Conservation (phyloP, 2,329 filamentous ascomycete species). For the Aspergillus sp. region DNA sequence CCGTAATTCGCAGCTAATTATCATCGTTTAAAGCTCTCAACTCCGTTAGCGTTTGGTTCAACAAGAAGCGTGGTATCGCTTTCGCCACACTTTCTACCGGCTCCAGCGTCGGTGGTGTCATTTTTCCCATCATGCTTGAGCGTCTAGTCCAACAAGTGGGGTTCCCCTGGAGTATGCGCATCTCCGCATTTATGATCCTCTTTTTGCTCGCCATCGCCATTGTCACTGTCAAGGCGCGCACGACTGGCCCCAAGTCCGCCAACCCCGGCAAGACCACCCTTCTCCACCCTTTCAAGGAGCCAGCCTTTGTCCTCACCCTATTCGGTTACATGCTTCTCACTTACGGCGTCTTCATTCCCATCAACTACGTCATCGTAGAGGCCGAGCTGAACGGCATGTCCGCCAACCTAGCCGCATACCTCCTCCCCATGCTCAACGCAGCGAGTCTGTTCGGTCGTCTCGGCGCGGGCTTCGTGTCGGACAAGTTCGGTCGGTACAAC, state of each 20-base stretch:
- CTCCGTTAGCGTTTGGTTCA: slow-evolving; percentile 53
- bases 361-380: slow-evolving; percentile 21
- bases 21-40: slow-evolving; percentile 16
- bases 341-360: slow-evolving; percentile 30
- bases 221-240: slow-evolving; percentile 52
- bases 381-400: slow-evolving; percentile 18
- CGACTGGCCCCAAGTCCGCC: slow-evolving; percentile 13
- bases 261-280: slow-evolving; percentile 25
- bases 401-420: slow-evolving; percentile 15
- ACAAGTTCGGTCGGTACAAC: slow-evolving; percentile 20
- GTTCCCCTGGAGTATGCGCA: slow-evolving; percentile 59
- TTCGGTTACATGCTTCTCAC: slow-evolving; percentile 26
- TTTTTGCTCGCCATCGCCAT: slow-evolving; percentile 55
- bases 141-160: slow-evolving; percentile 54
- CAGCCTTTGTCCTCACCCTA: slow-evolving; percentile 21
- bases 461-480: slow-evolving; percentile 11
- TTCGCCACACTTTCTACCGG: slow-evolving; percentile 56
- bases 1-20: not conserved
- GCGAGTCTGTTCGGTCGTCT: slow-evolving; percentile 22
- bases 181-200: slow-evolving; percentile 61
- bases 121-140: slow-evolving; percentile 62
- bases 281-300: slow-evolving; percentile 25
- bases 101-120: slow-evolving; percentile 57
- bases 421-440: slow-evolving; percentile 23
- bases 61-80: slow-evolving; percentile 51